Conservation (phyloP, 1,284 basidiomycete species). For the Pseudozyma tsukubaensis region DNA sequence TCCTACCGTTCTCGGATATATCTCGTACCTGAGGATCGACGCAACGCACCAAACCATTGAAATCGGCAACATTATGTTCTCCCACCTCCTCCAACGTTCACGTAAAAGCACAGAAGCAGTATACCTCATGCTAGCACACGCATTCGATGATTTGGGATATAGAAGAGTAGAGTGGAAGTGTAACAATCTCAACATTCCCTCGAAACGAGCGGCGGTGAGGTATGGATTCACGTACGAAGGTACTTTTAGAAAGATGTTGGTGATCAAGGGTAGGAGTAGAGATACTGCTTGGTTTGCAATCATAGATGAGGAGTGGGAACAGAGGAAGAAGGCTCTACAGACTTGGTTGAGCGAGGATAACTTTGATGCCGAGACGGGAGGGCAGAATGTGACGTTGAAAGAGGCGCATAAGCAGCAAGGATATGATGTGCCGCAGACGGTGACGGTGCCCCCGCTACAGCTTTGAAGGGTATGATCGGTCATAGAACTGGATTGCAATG, state of each 20-base stretch:
- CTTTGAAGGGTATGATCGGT: no score
- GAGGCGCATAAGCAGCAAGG: conserved; percentile 28
- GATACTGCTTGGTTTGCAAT: conserved; percentile 60
- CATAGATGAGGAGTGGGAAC: conserved; percentile 56
- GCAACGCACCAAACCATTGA: conserved; percentile 42
- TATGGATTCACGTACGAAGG: conserved; percentile 58
- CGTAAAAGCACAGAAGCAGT: conserved; percentile 47
- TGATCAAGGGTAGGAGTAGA: conserved; percentile 51
- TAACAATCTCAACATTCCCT: conserved; percentile 48
- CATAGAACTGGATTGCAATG: neutral
- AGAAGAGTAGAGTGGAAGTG: conserved; percentile 62
- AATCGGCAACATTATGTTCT: conserved; percentile 56
- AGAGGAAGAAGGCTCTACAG: conserved; percentile 32
- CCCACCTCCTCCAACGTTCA: conserved; percentile 40
- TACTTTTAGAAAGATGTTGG: conserved; percentile 43
- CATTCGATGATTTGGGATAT: conserved; percentile 42
- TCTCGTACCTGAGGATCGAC: conserved; percentile 38
- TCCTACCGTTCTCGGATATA: conserved; percentile 20
- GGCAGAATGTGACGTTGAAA: conserved; percentile 26
- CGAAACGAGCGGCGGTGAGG: conserved; percentile 49
- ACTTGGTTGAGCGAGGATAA: conserved; percentile 48
- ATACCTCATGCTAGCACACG: conserved; percentile 37
- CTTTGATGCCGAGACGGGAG: conserved; percentile 25
- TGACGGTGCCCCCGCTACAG: conserved; percentile 14
- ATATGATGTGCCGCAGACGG: conserved; percentile 19